These are phyloP conservation scores for Penicillium palitans DNA, from an alignment of 2,329 filamentous ascomycete species.

Conservation along the genomic window DNA sequence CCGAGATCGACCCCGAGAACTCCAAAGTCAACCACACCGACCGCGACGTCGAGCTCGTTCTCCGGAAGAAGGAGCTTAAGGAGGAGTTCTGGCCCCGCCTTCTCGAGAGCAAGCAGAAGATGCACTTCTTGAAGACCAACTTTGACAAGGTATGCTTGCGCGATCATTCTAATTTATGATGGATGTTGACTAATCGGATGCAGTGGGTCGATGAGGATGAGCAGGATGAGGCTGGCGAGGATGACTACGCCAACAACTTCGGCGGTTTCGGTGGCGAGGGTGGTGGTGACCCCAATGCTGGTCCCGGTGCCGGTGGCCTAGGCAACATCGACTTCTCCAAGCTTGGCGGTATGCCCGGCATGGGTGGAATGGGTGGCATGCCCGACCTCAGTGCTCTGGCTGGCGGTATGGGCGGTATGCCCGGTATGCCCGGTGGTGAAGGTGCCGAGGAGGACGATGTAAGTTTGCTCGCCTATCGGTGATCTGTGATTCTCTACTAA, in stretches of 20 bases:
- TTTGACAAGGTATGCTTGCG: slow-evolving; percentile 77
- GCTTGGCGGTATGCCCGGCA: slow-evolving; percentile 63
- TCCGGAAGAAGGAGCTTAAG: slow-evolving; percentile 96
- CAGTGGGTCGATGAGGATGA: slow-evolving; percentile 97
- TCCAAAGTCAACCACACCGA: slow-evolving; percentile 85
- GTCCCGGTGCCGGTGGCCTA: slow-evolving; percentile 56
- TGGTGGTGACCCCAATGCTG: slow-evolving; percentile 16
- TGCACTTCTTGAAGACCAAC: slow-evolving; percentile 96
- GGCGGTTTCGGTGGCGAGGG: slow-evolving; percentile 49
- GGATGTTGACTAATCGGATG: slow-evolving; percentile 16
- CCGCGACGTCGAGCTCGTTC: slow-evolving; percentile 84
- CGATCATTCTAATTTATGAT: neutral
- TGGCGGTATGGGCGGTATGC: slow-evolving; percentile 18
- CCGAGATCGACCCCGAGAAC: slow-evolving; percentile 81
- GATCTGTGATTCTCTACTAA: slow-evolving; percentile 10
- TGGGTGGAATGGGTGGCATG: slow-evolving; percentile 51
- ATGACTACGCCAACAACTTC: slow-evolving; percentile 61
- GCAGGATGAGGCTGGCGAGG: slow-evolving; percentile 84
- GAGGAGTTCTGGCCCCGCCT: slow-evolving; percentile 95
- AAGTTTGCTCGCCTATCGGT: slow-evolving; percentile 44
- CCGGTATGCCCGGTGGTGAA: slow-evolving; percentile 28
- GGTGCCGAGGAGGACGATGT: slow-evolving; percentile 48
- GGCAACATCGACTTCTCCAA: slow-evolving; percentile 93
- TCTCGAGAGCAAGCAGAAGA: slow-evolving; percentile 83
- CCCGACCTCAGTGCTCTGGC: slow-evolving; percentile 45